Conservation (phyloP, 768 basidiomycete genomes). For the Boletus subparvulus region DNA sequence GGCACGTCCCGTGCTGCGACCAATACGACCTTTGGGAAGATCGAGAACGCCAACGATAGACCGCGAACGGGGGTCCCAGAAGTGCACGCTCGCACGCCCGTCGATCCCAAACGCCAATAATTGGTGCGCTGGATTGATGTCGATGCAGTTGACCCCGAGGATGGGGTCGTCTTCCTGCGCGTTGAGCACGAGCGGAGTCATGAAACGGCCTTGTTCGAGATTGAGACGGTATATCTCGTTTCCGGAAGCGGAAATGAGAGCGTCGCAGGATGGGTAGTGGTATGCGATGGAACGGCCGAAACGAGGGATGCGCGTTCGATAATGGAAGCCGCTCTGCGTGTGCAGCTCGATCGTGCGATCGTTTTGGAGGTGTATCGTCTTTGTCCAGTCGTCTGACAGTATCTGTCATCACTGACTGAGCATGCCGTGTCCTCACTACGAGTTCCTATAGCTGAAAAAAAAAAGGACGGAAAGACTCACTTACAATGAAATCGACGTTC, state of each 20-base stretch:
- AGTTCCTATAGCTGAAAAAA: not conserved
- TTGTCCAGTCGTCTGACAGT: conserved; percentile 98
- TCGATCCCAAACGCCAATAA: conserved; percentile 88
- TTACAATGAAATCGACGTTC: conserved; percentile 96
- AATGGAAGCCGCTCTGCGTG: conserved; percentile 90
- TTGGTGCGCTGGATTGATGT: conserved; percentile 92
- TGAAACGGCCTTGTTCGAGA: conserved; percentile 91
- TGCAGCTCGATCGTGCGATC: conserved; percentile 95
- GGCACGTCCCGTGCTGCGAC: conserved; percentile 39
- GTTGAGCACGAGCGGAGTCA: conserved; percentile 71
- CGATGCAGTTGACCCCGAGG: conserved; percentile 84
- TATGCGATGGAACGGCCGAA: conserved; percentile 92
- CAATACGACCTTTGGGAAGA: conserved; percentile 55
- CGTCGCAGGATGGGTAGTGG: conserved; percentile 92
- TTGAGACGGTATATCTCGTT: conserved; percentile 91
- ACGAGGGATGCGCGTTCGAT: conserved; percentile 89
- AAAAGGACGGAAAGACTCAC: conserved; percentile 45
- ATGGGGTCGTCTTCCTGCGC: conserved; percentile 55
- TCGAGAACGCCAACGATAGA: conserved; percentile 66
- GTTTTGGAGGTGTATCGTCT: conserved; percentile 93
- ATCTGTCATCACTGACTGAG: conserved; percentile 49
- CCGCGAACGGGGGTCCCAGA: conserved; percentile 94
- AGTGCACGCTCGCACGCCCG: conserved; percentile 82
- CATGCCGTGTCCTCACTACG: not conserved
- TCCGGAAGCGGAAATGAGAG: conserved; percentile 80